Base-by-base conservation (phyloP, 2,329 filamentous ascomycete species). In the Colletotrichum simmondsii region DNA sequence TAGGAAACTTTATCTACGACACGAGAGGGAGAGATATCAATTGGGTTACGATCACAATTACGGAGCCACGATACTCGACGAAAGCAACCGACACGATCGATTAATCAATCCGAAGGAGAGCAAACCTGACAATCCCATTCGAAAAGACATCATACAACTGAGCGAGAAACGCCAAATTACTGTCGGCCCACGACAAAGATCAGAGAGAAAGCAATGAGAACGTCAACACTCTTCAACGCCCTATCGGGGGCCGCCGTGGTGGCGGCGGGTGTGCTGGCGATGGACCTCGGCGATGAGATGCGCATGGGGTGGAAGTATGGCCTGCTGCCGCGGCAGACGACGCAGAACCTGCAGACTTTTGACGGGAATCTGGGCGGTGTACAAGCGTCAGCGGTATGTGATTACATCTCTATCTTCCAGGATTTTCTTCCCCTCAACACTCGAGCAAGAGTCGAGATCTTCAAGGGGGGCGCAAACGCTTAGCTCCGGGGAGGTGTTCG, bases 301-400 rank as follows among this genome's bases (percentile, higher is more conserved):
- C 80, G 77, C 37, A 77, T 78, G 54, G 81, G 83, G 26, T 84
- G 84, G 75, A 78, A 75, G 49, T 80, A 83, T 77, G 83, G 80
- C 2, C 71, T 80, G 54, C 78, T 81, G 19, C 81, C 83, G 63
- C 78, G 82, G 71, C 75, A 80, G 61, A 65, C 70, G 42, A 68
- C 69, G 54, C 74, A 75, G 28, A 83, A 86, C 75, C 78, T 88
- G 28, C 85, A 87, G 79, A 70, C 77, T 3, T 88, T 87, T 73
- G 75, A 71, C 3, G 82, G 81, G n/a, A 77, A 79, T 2, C 64
- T 88, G 59, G 86, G 85, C 28, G 84, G 82, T 8, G 77, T 80
- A 19, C 63, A 70, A 0, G 82, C 85, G 3, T 74, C 81, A 11
- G 76, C 82, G 46, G 83, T 85, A 79, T 30, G 81, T 72, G 10